A percentile compares a stretch with the other conserved stretches of the same genome.
Conservation (phyloP, 345 rosid species). For the Sonneratia caseolaris region DNA sequence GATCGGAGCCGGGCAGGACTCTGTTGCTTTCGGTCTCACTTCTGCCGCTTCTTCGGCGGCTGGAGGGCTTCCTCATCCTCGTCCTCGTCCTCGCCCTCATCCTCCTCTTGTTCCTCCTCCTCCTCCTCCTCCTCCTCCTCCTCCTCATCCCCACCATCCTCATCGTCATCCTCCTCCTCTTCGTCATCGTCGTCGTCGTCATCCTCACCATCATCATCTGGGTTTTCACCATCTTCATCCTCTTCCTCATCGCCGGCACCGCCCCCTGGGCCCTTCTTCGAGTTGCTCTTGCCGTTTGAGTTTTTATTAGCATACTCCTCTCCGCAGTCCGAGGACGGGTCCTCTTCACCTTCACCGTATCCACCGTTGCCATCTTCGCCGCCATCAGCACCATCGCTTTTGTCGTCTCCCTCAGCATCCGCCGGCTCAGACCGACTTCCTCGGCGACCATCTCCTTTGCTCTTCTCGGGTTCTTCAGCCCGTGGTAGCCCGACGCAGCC, state of each 20-base stretch:
- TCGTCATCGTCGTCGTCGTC: slow-evolving; percentile 24
- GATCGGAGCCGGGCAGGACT: neutral
- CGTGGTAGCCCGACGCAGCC: slow-evolving; percentile 3
- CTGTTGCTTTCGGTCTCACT: slow-evolving; percentile 25
- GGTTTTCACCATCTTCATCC: slow-evolving; percentile 18
- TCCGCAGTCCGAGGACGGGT: slow-evolving; percentile 43
- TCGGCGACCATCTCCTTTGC: slow-evolving; percentile 17
- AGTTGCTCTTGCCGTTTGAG: slow-evolving; percentile 29
- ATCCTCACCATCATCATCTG: slow-evolving; percentile 12
- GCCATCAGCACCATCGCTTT: slow-evolving; percentile 10
- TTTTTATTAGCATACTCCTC: slow-evolving; percentile 20
- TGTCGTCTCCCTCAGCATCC: slow-evolving; percentile 57
- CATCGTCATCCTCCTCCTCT: slow-evolving; percentile 9
- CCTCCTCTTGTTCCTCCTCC: slow-evolving; percentile 26
- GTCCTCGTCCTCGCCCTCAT: slow-evolving; percentile 54
- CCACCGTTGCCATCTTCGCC: slow-evolving; percentile 32
- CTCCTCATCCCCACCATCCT: slow-evolving; percentile 4
- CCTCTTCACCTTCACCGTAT: slow-evolving; percentile 48
- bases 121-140: slow-evolving; percentile 29
- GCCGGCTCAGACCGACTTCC: slow-evolving; percentile 19
- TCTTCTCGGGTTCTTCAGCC: slow-evolving; percentile 14
- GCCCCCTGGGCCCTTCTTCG: slow-evolving; percentile 34
- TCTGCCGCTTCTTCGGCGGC: slow-evolving; percentile 95
- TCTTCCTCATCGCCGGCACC: slow-evolving; percentile 17
- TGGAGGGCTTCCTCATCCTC: slow-evolving; percentile 77